A percentile compares a stretch with the other conserved stretches of the same genome.
Evolutionary conservation across 2,329 filamentous ascomycete species (phyloP).

Genomic region (Cyanodermella asteris): DNA sequence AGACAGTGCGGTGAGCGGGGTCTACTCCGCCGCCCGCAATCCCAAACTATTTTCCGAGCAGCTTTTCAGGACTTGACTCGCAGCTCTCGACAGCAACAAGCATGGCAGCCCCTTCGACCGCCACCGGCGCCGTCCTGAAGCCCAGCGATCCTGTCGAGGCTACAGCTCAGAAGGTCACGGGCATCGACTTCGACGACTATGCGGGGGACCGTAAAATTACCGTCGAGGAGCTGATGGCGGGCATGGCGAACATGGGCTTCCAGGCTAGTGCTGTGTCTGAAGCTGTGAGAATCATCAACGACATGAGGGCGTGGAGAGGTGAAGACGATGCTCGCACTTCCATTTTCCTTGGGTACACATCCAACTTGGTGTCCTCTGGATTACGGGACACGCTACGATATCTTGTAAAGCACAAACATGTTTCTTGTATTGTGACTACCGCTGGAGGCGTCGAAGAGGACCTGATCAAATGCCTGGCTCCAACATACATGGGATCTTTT

Average conservation of each 20-base stretch:
- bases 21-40: too few relatives aligned
- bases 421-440: constrained; percentile 84
- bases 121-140: constrained; percentile 65
- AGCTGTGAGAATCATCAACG: constrained; percentile 78
- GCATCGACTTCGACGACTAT: constrained; percentile 78
- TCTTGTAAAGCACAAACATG: constrained; percentile 76
- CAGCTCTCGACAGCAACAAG: too few relatives aligned
- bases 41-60: too few relatives aligned
- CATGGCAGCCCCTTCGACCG: constrained; percentile 37
- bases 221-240: constrained; percentile 59
- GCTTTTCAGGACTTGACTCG: too few relatives aligned
- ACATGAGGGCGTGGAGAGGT: constrained; percentile 73
- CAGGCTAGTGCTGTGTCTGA: constrained; percentile 64
- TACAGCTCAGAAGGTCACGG: constrained; percentile 59
- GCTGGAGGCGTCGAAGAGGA: constrained; percentile 93
- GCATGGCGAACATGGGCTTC: constrained; percentile 73
- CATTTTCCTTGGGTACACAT: constrained; percentile 93
- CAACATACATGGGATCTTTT: constrained; percentile 84
- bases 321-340: constrained; percentile 64
- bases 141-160: constrained; percentile 63
- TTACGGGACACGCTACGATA: constrained; percentile 79
- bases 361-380: constrained; percentile 90
- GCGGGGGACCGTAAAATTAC: constrained; percentile 51
- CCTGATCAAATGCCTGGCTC: constrained; percentile 90
- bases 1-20: too few relatives aligned